These are phyloP conservation scores for Xerocomellus intermedius DNA, from an alignment of 768 basidiomycete species.

Conservation along the genomic window DNA sequence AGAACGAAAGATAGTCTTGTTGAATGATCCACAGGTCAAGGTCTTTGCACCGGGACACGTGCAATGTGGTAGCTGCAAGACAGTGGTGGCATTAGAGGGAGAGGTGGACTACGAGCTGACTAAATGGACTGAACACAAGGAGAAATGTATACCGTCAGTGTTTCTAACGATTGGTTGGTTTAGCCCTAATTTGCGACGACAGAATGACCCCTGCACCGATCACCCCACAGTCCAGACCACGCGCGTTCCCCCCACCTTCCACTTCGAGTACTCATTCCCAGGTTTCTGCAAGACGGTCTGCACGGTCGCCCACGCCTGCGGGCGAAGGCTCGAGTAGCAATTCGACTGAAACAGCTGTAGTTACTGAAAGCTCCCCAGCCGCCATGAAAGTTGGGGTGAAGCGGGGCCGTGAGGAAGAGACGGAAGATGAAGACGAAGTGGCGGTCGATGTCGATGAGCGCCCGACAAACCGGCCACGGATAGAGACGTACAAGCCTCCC, in stretches of 20 bases:
- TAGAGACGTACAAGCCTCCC: constrained; percentile 43
- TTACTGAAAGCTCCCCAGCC: constrained; percentile 24
- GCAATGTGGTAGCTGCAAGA: constrained; percentile 51
- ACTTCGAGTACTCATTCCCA: constrained; percentile 17
- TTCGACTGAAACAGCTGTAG: constrained; percentile 40
- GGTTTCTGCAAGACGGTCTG: constrained; percentile 9
- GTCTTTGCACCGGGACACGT: constrained; percentile 44
- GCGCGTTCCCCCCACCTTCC: constrained; percentile 18
- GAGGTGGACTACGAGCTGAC: constrained; percentile 58
- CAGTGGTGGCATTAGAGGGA: constrained; percentile 43
- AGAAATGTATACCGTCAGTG: constrained; percentile 42
- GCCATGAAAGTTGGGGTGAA: constrained; percentile 38
- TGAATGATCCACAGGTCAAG: constrained; percentile 65
- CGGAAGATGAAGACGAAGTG: constrained; percentile 26
- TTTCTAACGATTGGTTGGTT: not conserved
- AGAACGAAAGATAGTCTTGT: constrained; percentile 57
- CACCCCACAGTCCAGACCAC: constrained; percentile 17
- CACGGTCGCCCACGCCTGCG: constrained; percentile 14
- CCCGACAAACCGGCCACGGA: constrained; percentile 52
- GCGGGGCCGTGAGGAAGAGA: constrained; percentile 49
- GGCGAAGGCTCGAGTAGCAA: constrained; percentile 24
- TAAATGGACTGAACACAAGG: constrained; percentile 65
- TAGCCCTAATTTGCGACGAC: constrained; percentile 5
- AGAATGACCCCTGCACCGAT: constrained; percentile 22
- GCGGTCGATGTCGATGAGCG: constrained; percentile 45